Conservation (phyloP, 2,329 filamentous ascomycete species). For the Pseudocercospora macadamiae region DNA sequence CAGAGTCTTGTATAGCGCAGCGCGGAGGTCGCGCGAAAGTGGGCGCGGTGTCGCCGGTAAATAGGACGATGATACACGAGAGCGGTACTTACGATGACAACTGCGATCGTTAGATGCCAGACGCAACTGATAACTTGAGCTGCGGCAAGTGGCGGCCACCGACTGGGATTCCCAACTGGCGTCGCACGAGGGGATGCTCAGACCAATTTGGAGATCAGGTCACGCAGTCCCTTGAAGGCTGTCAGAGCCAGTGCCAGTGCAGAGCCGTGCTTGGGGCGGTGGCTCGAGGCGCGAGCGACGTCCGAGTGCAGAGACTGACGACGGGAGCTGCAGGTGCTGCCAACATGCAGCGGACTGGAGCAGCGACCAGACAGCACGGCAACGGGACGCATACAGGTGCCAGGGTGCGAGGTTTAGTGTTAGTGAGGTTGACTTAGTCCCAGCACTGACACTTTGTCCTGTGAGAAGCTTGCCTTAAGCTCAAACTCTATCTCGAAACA, state of each 20-base stretch:
- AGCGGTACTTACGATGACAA: slow-evolving; percentile 31
- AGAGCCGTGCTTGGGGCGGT: slow-evolving; percentile 17
- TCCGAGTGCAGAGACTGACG: slow-evolving; percentile 13
- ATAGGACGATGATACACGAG: slow-evolving; percentile 26
- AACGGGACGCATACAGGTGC: not conserved
- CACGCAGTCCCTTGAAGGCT: slow-evolving; percentile 17
- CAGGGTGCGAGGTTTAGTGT: not conserved
- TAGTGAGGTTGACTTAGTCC: no score
- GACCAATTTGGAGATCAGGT: slow-evolving; percentile 28
- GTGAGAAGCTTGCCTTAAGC: slow-evolving; percentile 12
- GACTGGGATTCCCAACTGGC: slow-evolving; percentile 32
- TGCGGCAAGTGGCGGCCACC: slow-evolving; percentile 30
- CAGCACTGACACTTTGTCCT: no score
- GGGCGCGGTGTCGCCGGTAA: slow-evolving; percentile 30
- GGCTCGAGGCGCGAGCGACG: slow-evolving; percentile 19
- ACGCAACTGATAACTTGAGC: slow-evolving; percentile 28
- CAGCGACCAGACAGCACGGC: not conserved
- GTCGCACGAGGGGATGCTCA: slow-evolving; percentile 28
- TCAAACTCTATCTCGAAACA: slow-evolving; percentile 28
- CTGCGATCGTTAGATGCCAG: slow-evolving; percentile 23
- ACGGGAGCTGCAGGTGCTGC: slow-evolving; percentile 13
- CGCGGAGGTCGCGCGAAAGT: slow-evolving; percentile 29
- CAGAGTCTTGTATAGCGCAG: slow-evolving; percentile 21
- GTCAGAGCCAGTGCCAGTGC: no score
- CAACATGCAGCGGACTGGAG: slow-evolving; percentile 10